These are phyloP conservation scores for Liquidambar formosana DNA, from an alignment of 164 flowering plant species.

Conservation along the genomic window DNA sequence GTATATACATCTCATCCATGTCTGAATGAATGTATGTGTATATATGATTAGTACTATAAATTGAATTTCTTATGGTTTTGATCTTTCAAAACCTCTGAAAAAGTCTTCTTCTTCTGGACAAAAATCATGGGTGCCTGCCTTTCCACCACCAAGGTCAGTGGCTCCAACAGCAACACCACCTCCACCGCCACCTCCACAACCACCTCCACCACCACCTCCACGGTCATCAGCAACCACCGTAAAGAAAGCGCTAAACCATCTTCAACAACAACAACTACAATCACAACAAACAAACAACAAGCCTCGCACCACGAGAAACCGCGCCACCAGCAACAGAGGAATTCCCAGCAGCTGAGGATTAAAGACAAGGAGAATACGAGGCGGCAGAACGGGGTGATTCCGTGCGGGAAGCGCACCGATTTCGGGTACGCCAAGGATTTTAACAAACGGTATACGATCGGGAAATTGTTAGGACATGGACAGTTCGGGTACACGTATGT, in stretches of 20 bases:
- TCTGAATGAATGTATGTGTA: neutral
- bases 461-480: slow-evolving; percentile 91
- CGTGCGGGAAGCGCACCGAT: slow-evolving; percentile 88
- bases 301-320: slow-evolving; percentile 1
- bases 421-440: slow-evolving; percentile 88
- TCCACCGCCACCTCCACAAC: slow-evolving; percentile 6
- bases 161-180: slow-evolving; percentile 58
- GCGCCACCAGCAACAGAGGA: slow-evolving; percentile 15
- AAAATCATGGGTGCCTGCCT: slow-evolving; percentile 73
- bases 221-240: slow-evolving; percentile 9
- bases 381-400: slow-evolving; percentile 42
- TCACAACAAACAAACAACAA: slow-evolving; percentile 3
- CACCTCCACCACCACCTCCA: slow-evolving; percentile 15
- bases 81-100: slow-evolving; percentile 8
- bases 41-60: neutral
- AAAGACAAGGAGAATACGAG: slow-evolving; percentile 32
- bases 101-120: neutral
- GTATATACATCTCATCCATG: neutral
- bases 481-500: slow-evolving; percentile 95
- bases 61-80: slow-evolving; percentile 5
- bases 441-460: slow-evolving; percentile 56
- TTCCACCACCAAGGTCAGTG: slow-evolving; percentile 71
- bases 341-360: slow-evolving; percentile 18
- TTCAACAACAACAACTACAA: slow-evolving; percentile 7
- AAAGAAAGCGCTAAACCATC: slow-evolving; percentile 14